Evolutionary conservation across 2,329 filamentous ascomycete species (phyloP), one percentile per base, ranked within the genome.

Genomic region (Trichoderma gracile): DNA sequence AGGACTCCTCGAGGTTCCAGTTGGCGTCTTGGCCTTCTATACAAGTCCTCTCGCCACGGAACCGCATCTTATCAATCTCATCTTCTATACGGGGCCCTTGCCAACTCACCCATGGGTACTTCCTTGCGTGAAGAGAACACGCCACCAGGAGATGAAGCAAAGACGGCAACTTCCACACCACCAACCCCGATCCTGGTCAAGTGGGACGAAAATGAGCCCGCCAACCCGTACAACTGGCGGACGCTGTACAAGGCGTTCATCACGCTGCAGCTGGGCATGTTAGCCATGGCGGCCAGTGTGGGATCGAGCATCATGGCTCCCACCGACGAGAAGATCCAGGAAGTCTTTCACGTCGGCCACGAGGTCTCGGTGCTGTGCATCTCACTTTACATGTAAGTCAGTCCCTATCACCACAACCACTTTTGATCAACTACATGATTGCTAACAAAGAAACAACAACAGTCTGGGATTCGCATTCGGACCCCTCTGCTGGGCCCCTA

Each of bases 381-480:
- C 19, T 55, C 53, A 19, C 38, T 55, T 3, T 55, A 55, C 33
- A 55, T 55, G 53, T 55, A 25, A 42, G 53, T 55, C 38, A 43
- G 23, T 27, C 3, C 2, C 15, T 1, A 3, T 43, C 33, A 43
- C 1, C 12, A 3, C 5, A 27, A 43, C 17, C 3, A 7, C 0
- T 27, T 38, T 4, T 14, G 0, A n/a, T 21, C 1, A 42, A 7
- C 1, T 42, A 2, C 19, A 2, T 19, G 5, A 12, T 3, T 33
- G 23, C 17, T 52, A 7, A 52, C 49, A 1, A 12, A n/a, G n/a
- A 1, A 7, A 52, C 33, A 33, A n/a, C 19, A 33, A 2, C 8
- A 52, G 49, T 1, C 27, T 52, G 27, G 86, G 87, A n/a, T 84
- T 84, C 63, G 81, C 80, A 3, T 76, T 81, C 49, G 85, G 84